Base-by-base conservation (phyloP, 2,329 filamentous ascomycete species). In the Talaromyces sp. region DNA sequence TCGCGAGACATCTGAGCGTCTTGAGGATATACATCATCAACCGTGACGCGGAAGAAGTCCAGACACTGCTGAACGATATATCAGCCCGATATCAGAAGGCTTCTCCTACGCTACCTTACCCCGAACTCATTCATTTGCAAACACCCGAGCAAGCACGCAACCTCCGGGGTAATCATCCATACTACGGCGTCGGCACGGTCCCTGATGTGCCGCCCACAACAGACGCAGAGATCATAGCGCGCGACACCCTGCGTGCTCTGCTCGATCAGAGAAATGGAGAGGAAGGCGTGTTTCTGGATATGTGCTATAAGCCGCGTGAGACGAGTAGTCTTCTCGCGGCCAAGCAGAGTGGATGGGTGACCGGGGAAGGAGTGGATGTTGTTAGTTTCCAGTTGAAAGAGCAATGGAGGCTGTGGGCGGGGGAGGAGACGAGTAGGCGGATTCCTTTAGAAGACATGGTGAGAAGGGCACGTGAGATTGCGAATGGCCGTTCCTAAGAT, bases 351-450 rank as follows among this genome's bases (percentile, higher is more conserved):
- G 50, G 50, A 5, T 54, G 50, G 50, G 50, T 54, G 31, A 54
- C 50, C 0, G 50, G 31, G 31, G 50, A 54, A 35, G 50, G 50
- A 1, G 50, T 54, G 31, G 50, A 54, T 37, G 50, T 54, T 16
- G 50, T 37, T 37, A 23, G n/a, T 33, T 21, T 21, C 37, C 50
- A 54, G 31, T 23, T 54, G 31, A 54, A 54, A 11, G 50, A 35
- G 50, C 50, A 54, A 31, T 54, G 50, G 50, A 54, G 31, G 50
- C 50, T 54, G 14, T 54, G 50, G 50, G 50, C 50, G 11, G 50
- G 50, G 50, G 31, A 54, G 31, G 50, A 35, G n/a, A 31, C n/a
- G 18, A 37, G 50, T 54, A 2, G 4, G 8, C 21, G 11, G 18
- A 54, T 54, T 54, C 31, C 50, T 5, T 21, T 37, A 5, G 50